These are phyloP conservation scores for Ganoderma leucocontextum DNA, from an alignment of 1,284 basidiomycete genomes.

Conservation along the genomic window DNA sequence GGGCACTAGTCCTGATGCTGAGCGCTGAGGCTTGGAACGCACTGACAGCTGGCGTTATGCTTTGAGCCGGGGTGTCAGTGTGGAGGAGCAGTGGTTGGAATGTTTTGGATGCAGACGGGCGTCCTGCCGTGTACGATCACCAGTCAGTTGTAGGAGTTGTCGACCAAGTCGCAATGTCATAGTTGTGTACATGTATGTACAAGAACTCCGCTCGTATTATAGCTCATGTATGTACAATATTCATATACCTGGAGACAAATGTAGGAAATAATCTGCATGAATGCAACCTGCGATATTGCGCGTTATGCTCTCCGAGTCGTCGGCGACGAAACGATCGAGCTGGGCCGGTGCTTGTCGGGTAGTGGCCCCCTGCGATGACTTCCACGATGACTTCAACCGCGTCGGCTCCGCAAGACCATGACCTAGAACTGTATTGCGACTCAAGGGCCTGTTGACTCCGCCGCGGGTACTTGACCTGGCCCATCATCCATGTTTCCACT, in stretches of 20 bases:
- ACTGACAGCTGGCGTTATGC: conserved; percentile 33
- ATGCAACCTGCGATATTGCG: neutral
- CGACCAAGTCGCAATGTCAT: neutral
- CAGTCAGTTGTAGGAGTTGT: neutral
- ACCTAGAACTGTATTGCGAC: too few species aligned
- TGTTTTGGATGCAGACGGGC: neutral
- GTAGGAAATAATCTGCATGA: neutral
- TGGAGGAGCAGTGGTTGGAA: neutral
- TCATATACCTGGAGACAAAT: conserved; percentile 11
- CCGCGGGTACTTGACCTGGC: too few species aligned
- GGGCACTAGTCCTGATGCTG: conserved; percentile 8
- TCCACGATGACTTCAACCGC: too few species aligned
- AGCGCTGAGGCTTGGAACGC: conserved; percentile 9
- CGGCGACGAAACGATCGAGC: too few species aligned
- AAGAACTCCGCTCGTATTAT: conserved; percentile 4
- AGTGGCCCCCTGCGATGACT: too few species aligned
- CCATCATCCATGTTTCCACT: too few species aligned
- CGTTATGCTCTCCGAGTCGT: too few species aligned
- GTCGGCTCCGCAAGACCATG: too few species aligned
- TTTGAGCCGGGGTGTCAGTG: conserved; percentile 31
- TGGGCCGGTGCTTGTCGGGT: too few species aligned
- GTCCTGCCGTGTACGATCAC: neutral
- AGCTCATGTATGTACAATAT: conserved; percentile 19
- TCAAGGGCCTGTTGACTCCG: too few species aligned
- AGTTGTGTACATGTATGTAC: neutral